Percentiles rank a stretch among this genome's conserved stretches.
phyloP scores from a whole-genome alignment of 2,329 filamentous ascomycete species.

The Beauveria medogensis region DNA sequence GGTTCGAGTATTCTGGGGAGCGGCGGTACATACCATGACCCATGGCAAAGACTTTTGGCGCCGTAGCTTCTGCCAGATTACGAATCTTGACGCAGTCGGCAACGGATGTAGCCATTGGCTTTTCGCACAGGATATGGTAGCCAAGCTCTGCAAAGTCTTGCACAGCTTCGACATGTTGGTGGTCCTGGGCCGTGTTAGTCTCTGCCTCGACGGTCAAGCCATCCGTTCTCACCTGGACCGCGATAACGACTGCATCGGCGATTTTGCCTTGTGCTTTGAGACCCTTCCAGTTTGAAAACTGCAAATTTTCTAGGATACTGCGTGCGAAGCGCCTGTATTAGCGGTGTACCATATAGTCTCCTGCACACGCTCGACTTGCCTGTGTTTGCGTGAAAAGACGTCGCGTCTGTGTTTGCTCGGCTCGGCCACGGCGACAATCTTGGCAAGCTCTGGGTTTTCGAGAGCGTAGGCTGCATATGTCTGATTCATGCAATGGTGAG shows the following conservation, averaged over 20 bases:
- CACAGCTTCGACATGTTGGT: constrained; percentile 21
- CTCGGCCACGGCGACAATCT: constrained; percentile 13
- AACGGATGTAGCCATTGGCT: constrained; percentile 14
- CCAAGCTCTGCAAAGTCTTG: constrained; percentile 24
- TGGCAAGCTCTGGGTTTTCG: constrained; percentile 12
- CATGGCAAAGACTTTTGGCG: constrained; percentile 12
- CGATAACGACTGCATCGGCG: constrained; percentile 13
- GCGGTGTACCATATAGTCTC: not conserved
- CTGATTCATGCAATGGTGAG: not conserved
- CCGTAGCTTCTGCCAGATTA: not conserved
- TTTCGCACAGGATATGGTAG: constrained; percentile 15
- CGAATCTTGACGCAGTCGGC: constrained; percentile 14
- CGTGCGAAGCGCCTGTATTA: not conserved
- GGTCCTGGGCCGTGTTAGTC: constrained; percentile 10
- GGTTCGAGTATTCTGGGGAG: not conserved
- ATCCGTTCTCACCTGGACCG: constrained; percentile 3
- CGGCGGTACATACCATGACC: constrained; percentile 10
- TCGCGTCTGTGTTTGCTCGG: constrained; percentile 9
- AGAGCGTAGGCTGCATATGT: constrained; percentile 14
- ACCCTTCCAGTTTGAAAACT: constrained; percentile 12
- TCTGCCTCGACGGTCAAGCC: not conserved
- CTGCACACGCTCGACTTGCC: not conserved
- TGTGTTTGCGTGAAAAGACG: constrained; percentile 11
- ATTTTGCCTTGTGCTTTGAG: constrained; percentile 12
- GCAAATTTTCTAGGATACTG: constrained; percentile 11